Percentiles rank a stretch among this genome's conserved stretches.
Conservation (phyloP, 805 yeast species). For the Candida khao-thaluensis region DNA sequence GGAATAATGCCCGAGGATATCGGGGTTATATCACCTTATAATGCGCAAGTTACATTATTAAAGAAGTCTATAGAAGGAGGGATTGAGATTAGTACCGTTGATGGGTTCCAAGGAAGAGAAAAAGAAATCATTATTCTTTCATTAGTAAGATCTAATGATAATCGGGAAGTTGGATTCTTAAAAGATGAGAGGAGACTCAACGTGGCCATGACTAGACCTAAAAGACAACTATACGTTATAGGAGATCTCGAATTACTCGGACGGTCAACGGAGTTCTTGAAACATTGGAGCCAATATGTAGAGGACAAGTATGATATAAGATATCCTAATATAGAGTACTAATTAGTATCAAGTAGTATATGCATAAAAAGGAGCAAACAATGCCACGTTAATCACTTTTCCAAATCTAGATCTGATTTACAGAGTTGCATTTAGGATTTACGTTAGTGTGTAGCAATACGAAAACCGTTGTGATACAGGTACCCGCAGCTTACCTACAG, state of each 20-base stretch:
- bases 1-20: conserved; percentile 60
- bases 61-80: conserved; percentile 42
- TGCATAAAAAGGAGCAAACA: too few relatives aligned
- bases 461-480: too few relatives aligned
- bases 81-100: conserved; percentile 85
- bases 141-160: conserved; percentile 76
- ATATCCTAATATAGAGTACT: conserved; percentile 44
- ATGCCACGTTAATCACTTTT: too few relatives aligned
- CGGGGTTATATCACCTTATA: conserved; percentile 89
- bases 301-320: conserved; percentile 65
- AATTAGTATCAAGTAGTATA: too few relatives aligned
- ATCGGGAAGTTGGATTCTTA: conserved; percentile 75
- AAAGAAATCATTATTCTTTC: conserved; percentile 82
- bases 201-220: conserved; percentile 91
- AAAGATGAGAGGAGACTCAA: conserved; percentile 77
- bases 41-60: conserved; percentile 74
- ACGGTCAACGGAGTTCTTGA: conserved; percentile 47
- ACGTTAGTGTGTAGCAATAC: too few relatives aligned
- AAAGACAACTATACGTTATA: conserved; percentile 77
- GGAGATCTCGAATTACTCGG: conserved; percentile 79
- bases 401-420: conserved; percentile 2
- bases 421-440: too few relatives aligned
- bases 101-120: conserved; percentile 96
- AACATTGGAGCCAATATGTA: conserved; percentile 67
- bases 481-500: too few relatives aligned